Base-by-base conservation (phyloP, 1,139 yeast species). In the Entelexis sorbosivorans region DNA sequence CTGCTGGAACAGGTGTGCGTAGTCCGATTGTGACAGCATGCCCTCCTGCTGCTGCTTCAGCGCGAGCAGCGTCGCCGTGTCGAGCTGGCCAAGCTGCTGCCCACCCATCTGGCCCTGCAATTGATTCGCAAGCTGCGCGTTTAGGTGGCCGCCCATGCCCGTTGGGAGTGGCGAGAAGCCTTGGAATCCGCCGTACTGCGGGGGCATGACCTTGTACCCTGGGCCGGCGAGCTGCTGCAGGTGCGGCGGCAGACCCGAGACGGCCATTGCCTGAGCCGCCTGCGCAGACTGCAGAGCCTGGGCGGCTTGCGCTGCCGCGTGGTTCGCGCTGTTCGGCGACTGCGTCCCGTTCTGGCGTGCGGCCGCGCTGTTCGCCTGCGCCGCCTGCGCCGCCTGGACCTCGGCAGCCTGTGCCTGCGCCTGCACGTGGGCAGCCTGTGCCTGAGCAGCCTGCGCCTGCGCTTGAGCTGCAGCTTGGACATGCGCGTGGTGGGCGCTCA, bases 381-480 rank as follows among this genome's bases (percentile, higher is more conserved):
- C 33, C 8, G 17, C 36, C 48, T 33, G 48, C 5, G 36, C 43
- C 3, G 47, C 48, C 29, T 45, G 48, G 20, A 36, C 48, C 43
- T 34, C 47, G 17, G 47, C 47, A 7, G 47, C 47, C 39, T 47
- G 54, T 9, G 44, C 45, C 49, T 53, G 56, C 20, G 46, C 36
- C 29, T 52, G 56, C 20, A 31, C 31, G 31, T 48, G 47, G 10
- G 44, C 38, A 36, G 42, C 48, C 45, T 50, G 56, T 20, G 47
- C 35, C 43, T 52, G 51, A n/a, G 53, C 56, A n/a, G 51, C 52
- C 38, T 55, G 56, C 35, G 54, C 52, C 43, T 42, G 28, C 51
- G 47, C 50, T 29, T 44, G 47, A 11, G 47, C 47, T 33, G 47
- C 46, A 5, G 53, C 54, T 28, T 47, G 49, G 29, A 44, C 47